Base-by-base conservation (phyloP, 1,284 basidiomycete species). In the Ganoderma sinense region DNA sequence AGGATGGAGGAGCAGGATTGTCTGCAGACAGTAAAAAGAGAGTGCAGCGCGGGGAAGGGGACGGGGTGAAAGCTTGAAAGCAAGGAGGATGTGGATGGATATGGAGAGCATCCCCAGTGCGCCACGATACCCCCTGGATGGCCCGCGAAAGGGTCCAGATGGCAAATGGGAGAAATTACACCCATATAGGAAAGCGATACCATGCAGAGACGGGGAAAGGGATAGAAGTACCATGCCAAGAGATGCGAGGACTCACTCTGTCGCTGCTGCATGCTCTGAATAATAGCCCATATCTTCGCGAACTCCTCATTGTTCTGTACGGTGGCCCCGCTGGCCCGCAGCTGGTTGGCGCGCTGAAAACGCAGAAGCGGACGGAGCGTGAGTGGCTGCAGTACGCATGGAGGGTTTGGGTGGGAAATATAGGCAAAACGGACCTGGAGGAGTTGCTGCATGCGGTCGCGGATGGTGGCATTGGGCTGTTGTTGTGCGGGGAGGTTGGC, bases 281-380 rank as follows among this genome's bases (percentile, higher is more conserved):
- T 70, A 67, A 81, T 72, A 48, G 76, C 78, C 23, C 77, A 71
- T 61, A 82, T 76, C 69, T 74, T 79, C 45, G 77, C 80, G 45
- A 83, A 76, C 71, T 84, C 83, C 53, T 77, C 75, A 31, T 73
- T 76, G 20, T 76, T 82, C 67, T 84, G 82, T 7, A 77, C 73
- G 11, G 83, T 83, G 64, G 69, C 74, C 20, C 83, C 83, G 56
- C 74, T 75, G 26, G 71, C 66, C 40, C 77, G 78, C 16, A 84
- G 78, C 20, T 62, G 20, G 66, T 80, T 77, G 40, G 78, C 80
- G 64, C 82, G 80, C 83, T 84, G 71, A n/a, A 59, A 45, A 29
- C 4, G 40, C 59, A 43, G 56, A 66, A 33, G 55, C 63, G 36
- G 14, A 40, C 31, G 43, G 61, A 64, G 45, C 63, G 43, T 20